Base-by-base conservation (phyloP, 257 asterid genomes). In the Nicotiana noctiflora region DNA sequence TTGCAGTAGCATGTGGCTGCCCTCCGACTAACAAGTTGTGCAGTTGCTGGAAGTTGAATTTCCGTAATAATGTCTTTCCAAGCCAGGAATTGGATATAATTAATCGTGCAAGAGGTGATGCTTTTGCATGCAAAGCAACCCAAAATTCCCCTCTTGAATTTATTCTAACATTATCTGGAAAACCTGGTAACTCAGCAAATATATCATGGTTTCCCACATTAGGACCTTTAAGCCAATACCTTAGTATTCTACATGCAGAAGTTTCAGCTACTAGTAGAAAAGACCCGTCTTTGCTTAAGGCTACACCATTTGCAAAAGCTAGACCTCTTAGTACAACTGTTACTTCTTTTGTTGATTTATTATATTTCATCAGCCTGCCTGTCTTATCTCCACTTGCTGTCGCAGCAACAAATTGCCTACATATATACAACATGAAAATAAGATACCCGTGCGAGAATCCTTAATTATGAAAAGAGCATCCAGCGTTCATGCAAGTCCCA, bases 301-400 rank as follows among this genome's bases (percentile, higher is more conserved):
- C 82, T n/a, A 92, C 97, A 3, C 98, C 97, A 27, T 92, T 93
- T 11, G 97, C 88, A 82, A 92, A 92, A 40, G 90, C 85, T 75
- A 93, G 88, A 79, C 89, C 93, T 18, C 82, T 63, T 2, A 89
- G 85, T 79, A 90, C 78, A 44, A 89, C 88, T 4, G 92, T 84
- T 51, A 84, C 93, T 76, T 84, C 81, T 63, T 89, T 86, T 83
- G 84, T 89, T 32, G 86, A 81, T 37, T 79, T 84, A 11, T 91
- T 85, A 29, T 89, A 93, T 83, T 85, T 89, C 90, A 93, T 87
- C 84, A 93, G 83, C 82, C 87, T 90, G 27, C 97, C 97, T 2
- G 95, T 90, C 86, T 55, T 87, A 88, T 91, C 95, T 23, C 56
- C 79, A 77, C 86, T 89, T 44, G 91, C 60, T 34, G 84, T 56